Conservation (phyloP, 495 filamentous ascomycete genomes). For the Apiosordaria backusii region DNA sequence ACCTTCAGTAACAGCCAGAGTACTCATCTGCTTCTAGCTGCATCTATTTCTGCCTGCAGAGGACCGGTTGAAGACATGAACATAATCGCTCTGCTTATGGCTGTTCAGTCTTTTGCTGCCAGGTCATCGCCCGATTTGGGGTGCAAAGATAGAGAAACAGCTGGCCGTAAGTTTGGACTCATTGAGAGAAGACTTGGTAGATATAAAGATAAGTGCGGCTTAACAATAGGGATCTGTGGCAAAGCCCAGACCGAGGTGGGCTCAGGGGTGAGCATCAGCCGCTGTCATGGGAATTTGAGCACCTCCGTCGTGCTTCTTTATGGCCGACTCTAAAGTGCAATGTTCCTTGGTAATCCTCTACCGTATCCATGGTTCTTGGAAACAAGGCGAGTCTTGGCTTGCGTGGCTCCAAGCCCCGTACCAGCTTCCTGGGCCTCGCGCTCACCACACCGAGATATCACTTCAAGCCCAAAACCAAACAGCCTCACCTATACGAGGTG, state of each 20-base stretch:
- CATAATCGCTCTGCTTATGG: too few species aligned
- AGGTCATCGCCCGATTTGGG: too few species aligned
- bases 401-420: not conserved
- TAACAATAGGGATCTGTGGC: not conserved
- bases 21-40: too few species aligned
- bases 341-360: not conserved
- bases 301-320: not conserved
- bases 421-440: not conserved
- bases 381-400: not conserved
- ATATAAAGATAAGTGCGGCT: too few species aligned
- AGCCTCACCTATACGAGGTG: not conserved
- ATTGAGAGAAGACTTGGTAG: too few species aligned
- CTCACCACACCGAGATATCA: not conserved
- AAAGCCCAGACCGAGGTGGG: not conserved
- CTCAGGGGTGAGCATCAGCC: not conserved
- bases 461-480: not conserved
- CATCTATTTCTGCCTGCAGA: too few species aligned
- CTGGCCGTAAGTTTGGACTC: too few species aligned
- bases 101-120: too few species aligned
- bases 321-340: not conserved
- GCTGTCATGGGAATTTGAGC: not conserved
- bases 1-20: too few species aligned
- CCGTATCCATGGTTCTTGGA: not conserved
- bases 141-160: too few species aligned
- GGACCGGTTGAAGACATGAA: too few species aligned